Percentiles rank a stretch among this genome's conserved stretches.
These are phyloP conservation scores for Lithospermum erythrorhizon DNA, from an alignment of 257 asterid genomes.

Conservation along the genomic window DNA sequence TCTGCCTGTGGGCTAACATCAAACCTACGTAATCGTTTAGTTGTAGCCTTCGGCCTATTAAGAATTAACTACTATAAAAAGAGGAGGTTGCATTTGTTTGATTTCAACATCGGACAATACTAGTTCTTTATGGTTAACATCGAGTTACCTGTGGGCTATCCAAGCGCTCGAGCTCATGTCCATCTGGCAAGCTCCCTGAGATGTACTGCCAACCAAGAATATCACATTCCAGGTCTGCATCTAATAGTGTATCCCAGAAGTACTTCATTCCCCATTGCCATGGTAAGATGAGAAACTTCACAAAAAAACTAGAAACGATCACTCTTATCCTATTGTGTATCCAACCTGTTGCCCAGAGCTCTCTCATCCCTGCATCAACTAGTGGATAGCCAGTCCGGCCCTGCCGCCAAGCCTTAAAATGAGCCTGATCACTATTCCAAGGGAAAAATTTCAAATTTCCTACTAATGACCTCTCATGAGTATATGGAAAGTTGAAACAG, in stretches of 20 bases:
- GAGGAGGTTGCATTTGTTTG: no score
- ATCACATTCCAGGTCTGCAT: slow-evolving; percentile 86
- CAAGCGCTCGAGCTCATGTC: slow-evolving; percentile 83
- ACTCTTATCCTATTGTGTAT: slow-evolving; percentile 75
- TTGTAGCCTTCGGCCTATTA: no score
- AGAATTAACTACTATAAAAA: no score
- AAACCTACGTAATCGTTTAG: no score
- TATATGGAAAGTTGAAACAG: slow-evolving; percentile 81
- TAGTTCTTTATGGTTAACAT: neutral
- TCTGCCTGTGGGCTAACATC: no score
- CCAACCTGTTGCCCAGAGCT: slow-evolving; percentile 98
- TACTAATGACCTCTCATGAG: slow-evolving; percentile 64
- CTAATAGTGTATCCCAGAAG: slow-evolving; percentile 93
- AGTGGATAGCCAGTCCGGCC: slow-evolving; percentile 88
- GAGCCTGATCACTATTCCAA: slow-evolving; percentile 53
- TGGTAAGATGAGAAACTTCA: slow-evolving; percentile 73
- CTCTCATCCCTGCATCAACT: slow-evolving; percentile 96
- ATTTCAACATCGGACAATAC: no score
- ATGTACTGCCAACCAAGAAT: slow-evolving; percentile 93
- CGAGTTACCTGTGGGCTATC: slow-evolving; percentile 78
- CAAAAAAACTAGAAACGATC: slow-evolving; percentile 74
- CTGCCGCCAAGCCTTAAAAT: slow-evolving; percentile 85
- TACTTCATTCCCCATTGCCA: slow-evolving; percentile 99
- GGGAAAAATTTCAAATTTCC: slow-evolving; percentile 60
- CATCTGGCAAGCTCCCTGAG: slow-evolving; percentile 87